Percentiles rank a stretch among this genome's conserved stretches.
Conservation (phyloP, 2,329 filamentous ascomycete species). For the Escovopsis sp. region DNA sequence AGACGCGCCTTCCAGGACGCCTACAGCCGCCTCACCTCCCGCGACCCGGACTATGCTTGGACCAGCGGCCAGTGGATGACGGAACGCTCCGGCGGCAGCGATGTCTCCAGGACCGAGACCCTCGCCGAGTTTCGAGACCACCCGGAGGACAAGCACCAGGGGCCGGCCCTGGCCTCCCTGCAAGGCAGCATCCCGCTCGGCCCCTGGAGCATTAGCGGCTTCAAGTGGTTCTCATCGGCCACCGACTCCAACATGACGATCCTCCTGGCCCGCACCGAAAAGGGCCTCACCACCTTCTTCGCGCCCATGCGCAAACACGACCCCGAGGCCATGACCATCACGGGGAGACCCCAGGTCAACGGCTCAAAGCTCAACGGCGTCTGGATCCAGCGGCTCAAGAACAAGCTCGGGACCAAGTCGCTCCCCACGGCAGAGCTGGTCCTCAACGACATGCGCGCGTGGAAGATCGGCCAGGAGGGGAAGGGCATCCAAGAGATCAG, state of each 20-base stretch:
- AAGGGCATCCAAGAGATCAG: constrained; percentile 54
- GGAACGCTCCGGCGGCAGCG: constrained; percentile 52
- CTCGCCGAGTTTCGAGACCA: constrained; percentile 24
- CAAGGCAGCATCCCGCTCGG: constrained; percentile 27
- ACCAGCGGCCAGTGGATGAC: constrained; percentile 72
- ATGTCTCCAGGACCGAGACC: constrained; percentile 55
- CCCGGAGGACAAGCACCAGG: constrained; percentile 5
- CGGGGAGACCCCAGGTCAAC: constrained; percentile 10
- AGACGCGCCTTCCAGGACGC: constrained; percentile 35
- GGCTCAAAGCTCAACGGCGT: constrained; percentile 48
- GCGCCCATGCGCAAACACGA: constrained; percentile 42
- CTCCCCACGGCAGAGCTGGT: constrained; percentile 62
- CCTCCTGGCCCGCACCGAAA: constrained; percentile 42
- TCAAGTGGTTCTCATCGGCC: constrained; percentile 40
- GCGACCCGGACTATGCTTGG: constrained; percentile 39
- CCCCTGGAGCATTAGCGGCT: constrained; percentile 46
- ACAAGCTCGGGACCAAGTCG: constrained; percentile 55
- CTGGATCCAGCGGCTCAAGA: constrained; percentile 53
- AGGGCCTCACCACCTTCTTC: constrained; percentile 45
- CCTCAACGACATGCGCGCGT: constrained; percentile 45
- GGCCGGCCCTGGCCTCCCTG: constrained; percentile 7
- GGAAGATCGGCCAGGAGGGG: constrained; percentile 52
- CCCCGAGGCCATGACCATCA: constrained; percentile 16
- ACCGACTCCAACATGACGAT: constrained; percentile 35
- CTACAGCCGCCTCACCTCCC: constrained; percentile 37